Evolutionary conservation across 2,329 filamentous ascomycete genomes (phyloP).

Genomic region (Beauveria sp.): DNA sequence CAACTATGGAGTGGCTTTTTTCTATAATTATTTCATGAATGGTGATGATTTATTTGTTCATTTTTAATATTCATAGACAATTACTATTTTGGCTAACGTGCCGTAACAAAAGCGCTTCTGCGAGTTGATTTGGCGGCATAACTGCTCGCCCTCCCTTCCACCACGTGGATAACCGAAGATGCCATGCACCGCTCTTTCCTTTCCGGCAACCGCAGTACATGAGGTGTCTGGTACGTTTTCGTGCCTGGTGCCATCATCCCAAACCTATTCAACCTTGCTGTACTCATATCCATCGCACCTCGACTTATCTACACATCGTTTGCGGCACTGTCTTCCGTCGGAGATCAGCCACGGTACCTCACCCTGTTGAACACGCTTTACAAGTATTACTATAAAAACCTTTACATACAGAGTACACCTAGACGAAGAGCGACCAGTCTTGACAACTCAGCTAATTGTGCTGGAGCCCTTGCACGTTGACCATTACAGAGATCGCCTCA

Average conservation of each 20-base stretch:
- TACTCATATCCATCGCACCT: background rate
- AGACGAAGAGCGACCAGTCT: background rate
- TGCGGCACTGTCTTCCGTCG: background rate
- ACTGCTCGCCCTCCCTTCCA: background rate
- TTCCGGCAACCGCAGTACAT: background rate
- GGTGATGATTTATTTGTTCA: constrained; percentile 5
- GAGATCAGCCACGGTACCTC: background rate
- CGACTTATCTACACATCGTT: background rate
- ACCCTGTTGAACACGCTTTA: background rate
- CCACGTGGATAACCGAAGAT: background rate
- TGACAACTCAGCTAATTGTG: background rate
- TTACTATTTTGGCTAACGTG: background rate
- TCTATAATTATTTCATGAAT: constrained; percentile 6
- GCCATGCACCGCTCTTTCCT: background rate
- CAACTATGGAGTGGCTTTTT: constrained; percentile 5
- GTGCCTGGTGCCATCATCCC: background rate
- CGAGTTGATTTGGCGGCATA: too few species aligned
- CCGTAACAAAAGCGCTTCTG: too few species aligned
- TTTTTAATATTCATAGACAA: constrained; percentile 9
- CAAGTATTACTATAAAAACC: background rate
- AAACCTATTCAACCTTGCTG: background rate
- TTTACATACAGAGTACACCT: background rate
- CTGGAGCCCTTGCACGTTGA: background rate
- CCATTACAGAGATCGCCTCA: background rate
- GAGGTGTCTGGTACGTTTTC: background rate